Base-by-base conservation (phyloP, 805 yeast species). In the Metschnikowia borealis region DNA sequence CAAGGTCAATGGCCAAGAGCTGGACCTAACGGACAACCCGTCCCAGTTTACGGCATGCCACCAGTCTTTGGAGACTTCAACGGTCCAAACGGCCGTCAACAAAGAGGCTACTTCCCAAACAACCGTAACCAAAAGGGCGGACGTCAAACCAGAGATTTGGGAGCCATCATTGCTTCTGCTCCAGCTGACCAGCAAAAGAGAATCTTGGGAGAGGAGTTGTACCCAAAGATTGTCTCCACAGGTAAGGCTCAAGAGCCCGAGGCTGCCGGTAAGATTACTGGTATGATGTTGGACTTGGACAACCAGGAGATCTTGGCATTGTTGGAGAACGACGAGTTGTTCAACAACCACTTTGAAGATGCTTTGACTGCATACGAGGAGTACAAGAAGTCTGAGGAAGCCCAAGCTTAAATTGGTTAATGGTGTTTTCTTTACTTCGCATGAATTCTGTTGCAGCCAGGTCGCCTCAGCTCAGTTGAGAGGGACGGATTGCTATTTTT, bases 241-340 rank as follows among this genome's bases (percentile, higher is more conserved):
- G 90, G 89, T 66, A 87, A 87, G 76, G 89, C 91, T 64, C 83
- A 84, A 63, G 96, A 90, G 67, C 87, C 86, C 52, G 96, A 90
- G 75, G 89, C 96, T 66, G 97, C 97, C 61, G 96, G 97, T 77
- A 92, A 91, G 80, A 89, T 94, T 70, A 94, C 99, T 60, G 97
- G 98, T 79, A 94, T 94, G 98, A 83, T 94, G 79, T 82, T 94
- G 68, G 97, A 91, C 69, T 84, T 92, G 83, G 95, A 90, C 68
- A 88, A 87, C 74, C 83, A 83, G 65, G 97, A 92, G 77, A 87
- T 94, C 63, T 75, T 91, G 66, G 86, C 87, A 55, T 80, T 92
- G 70, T 82, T 89, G 71, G 95, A 89, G 67, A 94, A 91, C 70
- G 96, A 89, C 58, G 90, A 83, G 63, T 81, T 86, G 62, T 88